Base-by-base conservation (phyloP, 2,329 filamentous ascomycete genomes). In the Diaporthe ilicicola region DNA sequence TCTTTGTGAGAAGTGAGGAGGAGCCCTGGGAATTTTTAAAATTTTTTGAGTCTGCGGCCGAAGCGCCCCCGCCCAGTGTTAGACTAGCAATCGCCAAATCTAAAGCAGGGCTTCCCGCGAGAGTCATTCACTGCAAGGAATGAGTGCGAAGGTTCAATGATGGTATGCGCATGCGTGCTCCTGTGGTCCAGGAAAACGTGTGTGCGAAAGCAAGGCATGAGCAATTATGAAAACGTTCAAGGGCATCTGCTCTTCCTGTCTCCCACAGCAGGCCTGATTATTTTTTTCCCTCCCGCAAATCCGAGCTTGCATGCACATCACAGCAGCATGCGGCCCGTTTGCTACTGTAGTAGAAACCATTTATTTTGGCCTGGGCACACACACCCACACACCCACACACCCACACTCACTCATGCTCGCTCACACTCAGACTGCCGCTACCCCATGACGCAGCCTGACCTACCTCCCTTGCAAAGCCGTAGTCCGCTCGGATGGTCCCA, bases 71-170 rank as follows among this genome's bases (percentile, higher is more conserved):
- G 42, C 59, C 42, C 59, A 42, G 27, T 46, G 17, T 46, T 62
- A 48, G 59, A 62, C 59, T 64, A 64, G 44, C 59, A 64, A 17
- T 64, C 44, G 10, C 59, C 59, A 50, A 64, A 50, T 64, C 59
- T 50, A 64, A 64, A 64, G 59, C 59, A 64, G 59, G 59, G 59
- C 59, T 64, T 64, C 44, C 59, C 44, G 46, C 59, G 59, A 64
- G 59, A 64, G 59, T 64, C 59, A 64, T 64, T 64, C 59, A 64
- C 44, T 64, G 44, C 42, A 50, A 50, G 27, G 29, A 64, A 64
- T 64, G 59, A 42, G 37, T 19, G 29, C 44, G 32, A 10, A 64
- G 24, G 44, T 34, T 37, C 17, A 50, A 27, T 64, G 59, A 64
- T 34, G 19, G 22, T 27, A 7, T 61, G 37, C 37, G 34, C 51